Evolutionary conservation across 2,329 filamentous ascomycete genomes (phyloP).

Genomic region (Paramyrothecium roridum): DNA sequence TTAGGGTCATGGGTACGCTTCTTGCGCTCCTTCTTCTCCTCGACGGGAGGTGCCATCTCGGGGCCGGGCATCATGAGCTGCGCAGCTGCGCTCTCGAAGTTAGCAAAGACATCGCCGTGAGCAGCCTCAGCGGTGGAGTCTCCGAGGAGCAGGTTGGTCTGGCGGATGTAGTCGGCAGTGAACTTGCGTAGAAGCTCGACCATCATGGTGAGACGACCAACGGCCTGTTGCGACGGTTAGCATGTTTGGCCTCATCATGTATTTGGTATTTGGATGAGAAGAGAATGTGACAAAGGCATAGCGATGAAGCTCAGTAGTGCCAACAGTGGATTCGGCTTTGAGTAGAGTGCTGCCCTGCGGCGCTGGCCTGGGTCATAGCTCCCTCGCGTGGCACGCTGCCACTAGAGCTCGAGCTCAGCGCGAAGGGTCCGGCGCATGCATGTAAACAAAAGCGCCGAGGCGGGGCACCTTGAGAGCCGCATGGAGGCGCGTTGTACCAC

Average conservation of each 20-base stretch:
- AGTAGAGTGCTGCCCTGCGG: neutral
- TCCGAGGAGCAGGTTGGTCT: conserved; percentile 80
- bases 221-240: conserved; percentile 44
- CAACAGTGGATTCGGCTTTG: too few relatives aligned
- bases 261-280: neutral
- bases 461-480: neutral
- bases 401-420: neutral
- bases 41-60: conserved; percentile 42
- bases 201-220: conserved; percentile 68
- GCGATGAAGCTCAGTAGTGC: too few relatives aligned
- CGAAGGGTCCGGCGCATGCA: neutral
- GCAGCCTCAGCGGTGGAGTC: conserved; percentile 52
- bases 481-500: neutral
- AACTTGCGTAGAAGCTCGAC: conserved; percentile 77
- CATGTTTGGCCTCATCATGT: neutral
- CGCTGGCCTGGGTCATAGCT: conserved; percentile 1
- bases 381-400: neutral
- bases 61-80: conserved; percentile 39
- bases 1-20: conserved; percentile 86
- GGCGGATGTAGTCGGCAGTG: conserved; percentile 79
- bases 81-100: conserved; percentile 50
- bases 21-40: conserved; percentile 85
- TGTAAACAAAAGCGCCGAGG: conserved; percentile 15
- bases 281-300: neutral
- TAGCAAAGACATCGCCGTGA: conserved; percentile 41